Conservation (phyloP, 1,284 basidiomycete genomes). For the Sporisorium iseilematis-ciliati region DNA sequence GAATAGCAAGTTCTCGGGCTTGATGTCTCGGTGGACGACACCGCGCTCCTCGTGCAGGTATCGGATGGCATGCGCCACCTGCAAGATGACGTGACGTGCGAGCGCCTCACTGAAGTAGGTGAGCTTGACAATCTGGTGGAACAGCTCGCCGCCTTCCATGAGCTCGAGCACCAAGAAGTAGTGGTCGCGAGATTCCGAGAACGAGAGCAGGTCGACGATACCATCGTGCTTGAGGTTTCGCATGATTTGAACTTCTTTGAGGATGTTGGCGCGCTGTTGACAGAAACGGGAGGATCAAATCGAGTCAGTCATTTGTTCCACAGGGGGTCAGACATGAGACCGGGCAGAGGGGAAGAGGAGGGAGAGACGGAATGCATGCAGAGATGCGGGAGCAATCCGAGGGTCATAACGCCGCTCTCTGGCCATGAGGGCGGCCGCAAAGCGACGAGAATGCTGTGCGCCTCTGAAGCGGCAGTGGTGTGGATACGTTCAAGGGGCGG, state of each 20-base stretch:
- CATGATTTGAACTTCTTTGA: constrained; percentile 99
- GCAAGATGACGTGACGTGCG: constrained; percentile 88
- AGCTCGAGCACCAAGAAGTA: constrained; percentile 94
- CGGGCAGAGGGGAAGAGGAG: neutral
- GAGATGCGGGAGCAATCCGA: constrained; percentile 13
- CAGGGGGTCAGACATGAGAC: neutral
- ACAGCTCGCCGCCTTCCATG: constrained; percentile 89
- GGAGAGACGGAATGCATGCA: neutral
- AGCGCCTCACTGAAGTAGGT: constrained; percentile 92
- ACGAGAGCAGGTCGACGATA: constrained; percentile 76
- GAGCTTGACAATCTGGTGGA: constrained; percentile 99
- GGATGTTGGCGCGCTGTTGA: constrained; percentile 90
- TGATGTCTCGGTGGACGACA: constrained; percentile 98
- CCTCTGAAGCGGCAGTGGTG: constrained; percentile 3
- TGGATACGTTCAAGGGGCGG: constrained; percentile 3
- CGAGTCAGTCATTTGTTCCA: constrained; percentile 22
- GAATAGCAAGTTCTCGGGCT: constrained; percentile 97
- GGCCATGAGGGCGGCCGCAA: constrained; percentile 51
- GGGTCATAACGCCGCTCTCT: constrained; percentile 37
- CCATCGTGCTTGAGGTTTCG: constrained; percentile 89
- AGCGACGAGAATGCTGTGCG: constrained; percentile 35
- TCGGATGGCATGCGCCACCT: constrained; percentile 94
- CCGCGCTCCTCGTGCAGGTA: constrained; percentile 98
- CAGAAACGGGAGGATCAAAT: constrained; percentile 39
- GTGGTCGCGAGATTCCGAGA: constrained; percentile 85